Percentiles rank a stretch among this genome's conserved stretches.
phyloP scores from a whole-genome alignment of 73 alveolate species.

The Blepharisma japonicum region DNA sequence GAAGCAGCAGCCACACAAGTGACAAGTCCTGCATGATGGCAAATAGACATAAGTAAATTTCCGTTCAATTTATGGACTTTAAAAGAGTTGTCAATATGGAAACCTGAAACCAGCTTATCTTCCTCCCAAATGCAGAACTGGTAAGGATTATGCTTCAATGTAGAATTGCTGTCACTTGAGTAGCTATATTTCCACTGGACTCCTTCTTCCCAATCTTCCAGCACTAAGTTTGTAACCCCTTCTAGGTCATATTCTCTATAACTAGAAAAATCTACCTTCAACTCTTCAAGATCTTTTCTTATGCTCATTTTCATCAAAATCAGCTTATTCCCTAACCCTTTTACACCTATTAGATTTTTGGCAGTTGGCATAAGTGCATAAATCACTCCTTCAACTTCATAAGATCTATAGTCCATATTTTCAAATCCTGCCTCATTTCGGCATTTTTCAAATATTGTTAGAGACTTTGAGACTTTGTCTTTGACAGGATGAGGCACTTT shows the following conservation, averaged over 20 bases:
- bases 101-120: background rate
- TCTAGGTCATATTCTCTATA: background rate
- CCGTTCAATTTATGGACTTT: background rate
- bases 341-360: too few species aligned
- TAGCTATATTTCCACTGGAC: constrained; percentile 16
- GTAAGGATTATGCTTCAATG: background rate
- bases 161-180: background rate
- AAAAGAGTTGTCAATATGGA: constrained; percentile 27
- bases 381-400: background rate
- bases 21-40: background rate
- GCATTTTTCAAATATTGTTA: background rate
- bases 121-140: constrained; percentile 21
- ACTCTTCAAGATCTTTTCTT: too few species aligned
- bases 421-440: background rate
- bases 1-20: background rate
- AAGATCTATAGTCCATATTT: background rate
- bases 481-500: constrained; percentile 5
- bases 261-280: too few species aligned
- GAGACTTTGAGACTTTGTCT: background rate
- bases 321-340: too few species aligned
- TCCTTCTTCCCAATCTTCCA: constrained; percentile 22
- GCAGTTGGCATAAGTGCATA: background rate
- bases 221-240: background rate
- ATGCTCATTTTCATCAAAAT: too few species aligned
- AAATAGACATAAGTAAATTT: background rate